Conservation (phyloP, 2,329 filamentous ascomycete species). For the Reticulascus tulasneorum region DNA sequence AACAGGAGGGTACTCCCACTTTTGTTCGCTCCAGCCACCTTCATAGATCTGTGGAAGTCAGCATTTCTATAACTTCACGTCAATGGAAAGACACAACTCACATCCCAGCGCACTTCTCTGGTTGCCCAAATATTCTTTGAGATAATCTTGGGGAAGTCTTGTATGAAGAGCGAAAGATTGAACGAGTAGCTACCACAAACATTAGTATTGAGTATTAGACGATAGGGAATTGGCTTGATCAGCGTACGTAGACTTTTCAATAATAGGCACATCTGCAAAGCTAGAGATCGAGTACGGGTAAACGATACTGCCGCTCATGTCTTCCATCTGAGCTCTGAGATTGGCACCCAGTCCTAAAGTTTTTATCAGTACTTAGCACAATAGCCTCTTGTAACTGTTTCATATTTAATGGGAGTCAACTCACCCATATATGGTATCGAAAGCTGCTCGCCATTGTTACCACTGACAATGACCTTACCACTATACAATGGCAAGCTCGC, state of each 20-base stretch:
- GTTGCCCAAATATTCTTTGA: constrained; percentile 17
- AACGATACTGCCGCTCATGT: too few species aligned
- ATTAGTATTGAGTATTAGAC: too few species aligned
- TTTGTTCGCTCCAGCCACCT: constrained; percentile 31
- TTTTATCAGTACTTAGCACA: too few species aligned
- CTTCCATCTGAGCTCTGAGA: constrained; percentile 17
- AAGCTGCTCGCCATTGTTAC: constrained; percentile 26
- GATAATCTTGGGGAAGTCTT: constrained; percentile 17
- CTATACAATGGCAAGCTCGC: constrained; percentile 27
- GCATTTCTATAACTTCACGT: not conserved
- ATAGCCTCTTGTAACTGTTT: too few species aligned
- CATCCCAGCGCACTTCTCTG: constrained; percentile 19
- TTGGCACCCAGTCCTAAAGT: constrained; percentile 20
- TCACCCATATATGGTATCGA: constrained; percentile 28
- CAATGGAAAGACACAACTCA: not conserved
- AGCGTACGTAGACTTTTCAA: too few species aligned
- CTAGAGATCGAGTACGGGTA: too few species aligned
- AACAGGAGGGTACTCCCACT: constrained; percentile 38
- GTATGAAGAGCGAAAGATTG: constrained; percentile 54
- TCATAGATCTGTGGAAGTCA: constrained; percentile 28
- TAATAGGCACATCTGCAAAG: too few species aligned
- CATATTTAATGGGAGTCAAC: too few species aligned
- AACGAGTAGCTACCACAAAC: constrained; percentile 48
- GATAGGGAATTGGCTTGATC: too few species aligned
- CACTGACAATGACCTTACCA: constrained; percentile 26